phyloP scores from a whole-genome alignment of 257 asterid species.

The Cinchona pubescens region DNA sequence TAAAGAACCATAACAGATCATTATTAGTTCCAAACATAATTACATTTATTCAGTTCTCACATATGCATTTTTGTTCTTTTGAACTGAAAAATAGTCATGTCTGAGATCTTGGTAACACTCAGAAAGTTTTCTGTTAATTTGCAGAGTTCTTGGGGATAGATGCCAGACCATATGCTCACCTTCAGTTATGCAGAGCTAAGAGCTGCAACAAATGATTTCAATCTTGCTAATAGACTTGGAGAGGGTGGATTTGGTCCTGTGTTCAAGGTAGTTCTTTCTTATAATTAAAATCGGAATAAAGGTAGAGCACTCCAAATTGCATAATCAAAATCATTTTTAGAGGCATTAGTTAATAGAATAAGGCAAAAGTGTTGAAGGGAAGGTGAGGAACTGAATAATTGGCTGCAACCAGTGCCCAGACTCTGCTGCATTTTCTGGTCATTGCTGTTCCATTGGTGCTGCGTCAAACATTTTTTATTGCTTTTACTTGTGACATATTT shows the following conservation, averaged over 20 bases:
- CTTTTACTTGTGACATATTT: neutral
- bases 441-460: neutral
- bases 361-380: neutral
- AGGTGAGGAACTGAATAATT: neutral
- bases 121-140: conserved; percentile 13
- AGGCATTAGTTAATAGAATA: neutral
- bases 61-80: neutral
- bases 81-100: neutral
- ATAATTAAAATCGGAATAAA: neutral
- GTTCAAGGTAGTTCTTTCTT: conserved; percentile 49
- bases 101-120: neutral
- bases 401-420: neutral
- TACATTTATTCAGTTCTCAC: neutral
- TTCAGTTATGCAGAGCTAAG: conserved; percentile 65
- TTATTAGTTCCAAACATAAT: neutral
- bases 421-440: neutral
- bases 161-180: conserved; percentile 70
- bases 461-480: neutral
- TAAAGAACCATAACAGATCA: neutral
- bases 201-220: conserved; percentile 66
- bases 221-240: conserved; percentile 69
- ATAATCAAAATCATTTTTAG: neutral
- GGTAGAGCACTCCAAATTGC: neutral
- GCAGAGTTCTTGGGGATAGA: conserved; percentile 72
- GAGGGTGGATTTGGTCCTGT: conserved; percentile 98